Evolutionary conservation across 352 stramenopile species (phyloP), one percentile per base, ranked within the genome.

Genomic region (Elongisporangium prolatum): DNA sequence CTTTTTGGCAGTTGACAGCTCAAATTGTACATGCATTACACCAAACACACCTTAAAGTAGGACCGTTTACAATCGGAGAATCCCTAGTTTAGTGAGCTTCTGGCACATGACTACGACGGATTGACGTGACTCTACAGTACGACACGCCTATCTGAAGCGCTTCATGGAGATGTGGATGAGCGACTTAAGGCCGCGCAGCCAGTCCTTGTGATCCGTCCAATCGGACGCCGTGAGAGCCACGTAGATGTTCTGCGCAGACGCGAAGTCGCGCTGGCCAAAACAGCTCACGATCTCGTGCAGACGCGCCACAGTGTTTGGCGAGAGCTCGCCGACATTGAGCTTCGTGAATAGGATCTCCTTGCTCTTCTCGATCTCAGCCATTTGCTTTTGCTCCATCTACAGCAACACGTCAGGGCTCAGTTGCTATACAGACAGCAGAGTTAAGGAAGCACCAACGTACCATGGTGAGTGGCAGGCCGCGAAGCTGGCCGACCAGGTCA

Each of bases 171-270:
- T 95, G 68, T 98, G 93, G 68, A 98, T 91, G 64, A 98, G 80
- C 67, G 91, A 95, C 71, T 99, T 99, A 71, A 98, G 81, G 14
- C 95, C 95, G 69, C 97, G 97, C 61, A 98, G 86, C 95, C 95
- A 99, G 84, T 98, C 96, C 78, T 98, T 98, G 84, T 99, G 95
- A 58, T 96, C 88, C 62, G 88, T 83, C 96, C 96, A 99, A 57
- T 98, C 90, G 54, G 85, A 95, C 53, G 86, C 95, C 22, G 96
- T 97, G 21, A 98, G 74, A 38, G 71, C 77, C 56, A 95, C 96
- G 64, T 98, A 88, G 52, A 98, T 89, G 40, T 76, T 62, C 57
- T 92, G 82, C 54, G 86, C 86, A 18, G 69, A 80, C 47, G 64
- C 79, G 69, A 93, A 93, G 72, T 95, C 84, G 44, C 80, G 78